A percentile compares a stretch with the other conserved stretches of the same genome.
phyloP scores from a whole-genome alignment of 2,329 filamentous ascomycete genomes.

The Aspergillus sp. region DNA sequence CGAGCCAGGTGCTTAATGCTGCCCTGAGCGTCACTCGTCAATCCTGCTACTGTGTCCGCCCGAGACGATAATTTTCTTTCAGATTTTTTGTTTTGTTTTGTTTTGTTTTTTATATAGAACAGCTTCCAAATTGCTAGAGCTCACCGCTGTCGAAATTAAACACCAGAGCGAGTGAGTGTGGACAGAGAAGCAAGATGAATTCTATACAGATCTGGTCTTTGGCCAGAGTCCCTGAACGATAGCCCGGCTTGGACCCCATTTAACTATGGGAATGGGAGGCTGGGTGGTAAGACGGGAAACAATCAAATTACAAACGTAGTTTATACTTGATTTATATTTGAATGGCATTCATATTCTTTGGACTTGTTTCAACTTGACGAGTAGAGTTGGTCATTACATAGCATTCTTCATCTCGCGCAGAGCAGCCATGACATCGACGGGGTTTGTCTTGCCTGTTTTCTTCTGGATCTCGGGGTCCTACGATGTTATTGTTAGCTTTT shows the following conservation, averaged over 20 bases:
- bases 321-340: not conserved
- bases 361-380: not conserved
- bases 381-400: constrained; percentile 29
- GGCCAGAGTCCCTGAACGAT: constrained; percentile 37
- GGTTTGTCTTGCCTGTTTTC: constrained; percentile 75
- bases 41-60: not conserved
- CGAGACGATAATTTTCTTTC: not conserved
- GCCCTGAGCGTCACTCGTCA: not conserved
- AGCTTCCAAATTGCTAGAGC: constrained; percentile 58
- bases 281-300: constrained; percentile 47
- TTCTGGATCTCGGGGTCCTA: constrained; percentile 82
- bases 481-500: constrained; percentile 11
- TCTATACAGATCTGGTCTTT: constrained; percentile 25
- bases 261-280: constrained; percentile 46
- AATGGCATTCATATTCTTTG: not conserved
- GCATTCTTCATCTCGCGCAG: constrained; percentile 81
- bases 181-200: constrained; percentile 58
- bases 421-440: constrained; percentile 79
- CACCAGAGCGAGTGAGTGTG: constrained; percentile 56
- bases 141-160: constrained; percentile 50
- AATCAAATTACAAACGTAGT: not conserved
- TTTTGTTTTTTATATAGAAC: not conserved
- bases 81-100: not conserved
- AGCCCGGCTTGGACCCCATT: constrained; percentile 45
- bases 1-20: constrained; percentile 10